phyloP scores from a whole-genome alignment of 805 yeast genomes.

The Yamadazyma ubonensis region DNA sequence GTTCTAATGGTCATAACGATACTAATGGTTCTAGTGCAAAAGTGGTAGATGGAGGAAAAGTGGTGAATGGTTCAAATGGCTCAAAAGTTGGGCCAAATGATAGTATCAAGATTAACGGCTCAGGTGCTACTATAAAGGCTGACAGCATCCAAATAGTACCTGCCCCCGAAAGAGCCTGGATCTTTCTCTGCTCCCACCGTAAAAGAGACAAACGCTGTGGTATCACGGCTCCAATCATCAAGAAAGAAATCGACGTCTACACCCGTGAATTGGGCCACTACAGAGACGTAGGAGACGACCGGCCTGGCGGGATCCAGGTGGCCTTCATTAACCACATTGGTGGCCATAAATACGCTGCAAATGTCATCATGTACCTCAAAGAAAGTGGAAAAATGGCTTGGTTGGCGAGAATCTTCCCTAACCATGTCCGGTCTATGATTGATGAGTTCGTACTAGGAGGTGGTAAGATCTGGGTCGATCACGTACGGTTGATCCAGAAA shows the following conservation, averaged over 20 bases:
- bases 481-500: constrained; percentile 61
- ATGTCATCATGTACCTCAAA: constrained; percentile 71
- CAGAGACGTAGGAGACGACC: constrained; percentile 73
- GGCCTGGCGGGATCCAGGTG: constrained; percentile 73
- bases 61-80: no score
- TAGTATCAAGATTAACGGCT: no score
- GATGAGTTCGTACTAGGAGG: constrained; percentile 72
- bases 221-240: constrained; percentile 87
- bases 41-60: no score
- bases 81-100: no score
- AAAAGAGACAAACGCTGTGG: constrained; percentile 95
- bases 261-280: constrained; percentile 68
- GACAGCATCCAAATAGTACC: no score
- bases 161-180: no score
- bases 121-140: no score
- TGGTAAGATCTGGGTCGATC: constrained; percentile 68
- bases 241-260: constrained; percentile 70
- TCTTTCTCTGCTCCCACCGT: constrained; percentile 83
- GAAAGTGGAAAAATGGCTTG: constrained; percentile 72
- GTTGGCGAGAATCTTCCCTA: constrained; percentile 85
- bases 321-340: constrained; percentile 84
- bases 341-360: constrained; percentile 94
- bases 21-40: no score
- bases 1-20: no score
- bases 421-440: constrained; percentile 67